Percentiles rank a stretch among this genome's conserved stretches.
phyloP scores from a whole-genome alignment of 306 rosid species.

The barrel medic (Medicago truncatula) region MtrunA17r5.0-ANR NC_053044.1:39869001-39869500 shows the following conservation, averaged over 20 bases:
- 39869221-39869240: not conserved
- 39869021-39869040: constrained; percentile 14
- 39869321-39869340: constrained; percentile 19
- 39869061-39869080: not conserved
- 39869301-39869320: constrained; percentile 15
- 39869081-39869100: constrained; percentile 20
- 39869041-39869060: not conserved
- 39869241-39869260: constrained; percentile 24
- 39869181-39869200: constrained; percentile 12
- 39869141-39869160: not conserved
- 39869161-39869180: constrained; percentile 8
- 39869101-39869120: constrained; percentile 17
- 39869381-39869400: not conserved
- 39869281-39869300: constrained; percentile 11
- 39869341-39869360: constrained; percentile 6
- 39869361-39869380: constrained; percentile 3
- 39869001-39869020: constrained; percentile 5
- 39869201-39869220: not conserved
- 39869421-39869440: not conserved
- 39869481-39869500: not conserved
- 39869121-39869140: not conserved
- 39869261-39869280: constrained; percentile 35
- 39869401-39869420: not conserved
- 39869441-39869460: not conserved
- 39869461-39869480: not conserved